phyloP scores from a whole-genome alignment of 2,329 filamentous ascomycete genomes.

The Xylaria sp. region DNA sequence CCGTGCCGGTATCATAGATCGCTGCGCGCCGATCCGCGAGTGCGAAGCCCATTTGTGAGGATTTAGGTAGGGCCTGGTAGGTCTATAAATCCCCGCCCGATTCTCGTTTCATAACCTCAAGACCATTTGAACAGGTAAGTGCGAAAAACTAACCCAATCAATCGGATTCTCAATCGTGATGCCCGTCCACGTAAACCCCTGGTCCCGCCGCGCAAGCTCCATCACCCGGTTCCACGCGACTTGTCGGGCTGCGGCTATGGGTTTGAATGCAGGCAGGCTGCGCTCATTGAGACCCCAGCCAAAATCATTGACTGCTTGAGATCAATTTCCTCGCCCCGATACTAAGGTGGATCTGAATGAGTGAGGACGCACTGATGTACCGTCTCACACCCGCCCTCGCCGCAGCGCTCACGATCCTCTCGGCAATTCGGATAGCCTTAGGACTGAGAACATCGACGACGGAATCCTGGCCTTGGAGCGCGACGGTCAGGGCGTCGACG shows the following conservation, averaged over 20 bases:
- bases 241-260: slow-evolving; percentile 18
- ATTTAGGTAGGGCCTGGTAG: slow-evolving; percentile 17
- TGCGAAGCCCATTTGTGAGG: slow-evolving; percentile 31
- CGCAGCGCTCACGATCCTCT: slow-evolving; percentile 30
- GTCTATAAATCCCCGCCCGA: no score
- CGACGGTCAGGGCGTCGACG: slow-evolving; percentile 19
- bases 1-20: slow-evolving; percentile 28
- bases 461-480: slow-evolving; percentile 28
- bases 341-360: not conserved
- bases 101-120: no score
- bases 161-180: slow-evolving; percentile 31
- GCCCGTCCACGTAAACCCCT: slow-evolving; percentile 30
- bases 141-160: slow-evolving; percentile 27
- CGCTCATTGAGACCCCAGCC: slow-evolving; percentile 27
- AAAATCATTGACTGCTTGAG: slow-evolving; percentile 24
- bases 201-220: slow-evolving; percentile 16
- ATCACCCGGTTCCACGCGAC: slow-evolving; percentile 24
- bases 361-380: slow-evolving; percentile 22
- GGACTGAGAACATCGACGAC: slow-evolving; percentile 27
- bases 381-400: slow-evolving; percentile 29
- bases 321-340: not conserved
- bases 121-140: not conserved
- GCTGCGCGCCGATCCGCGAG: slow-evolving; percentile 20
- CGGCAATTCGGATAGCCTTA: slow-evolving; percentile 17
- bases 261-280: slow-evolving; percentile 25